Evolutionary conservation across 306 rosid species (phyloP), one percentile per base, ranked within the genome.

Genomic region (Lathyrus oleraceus): DNA sequence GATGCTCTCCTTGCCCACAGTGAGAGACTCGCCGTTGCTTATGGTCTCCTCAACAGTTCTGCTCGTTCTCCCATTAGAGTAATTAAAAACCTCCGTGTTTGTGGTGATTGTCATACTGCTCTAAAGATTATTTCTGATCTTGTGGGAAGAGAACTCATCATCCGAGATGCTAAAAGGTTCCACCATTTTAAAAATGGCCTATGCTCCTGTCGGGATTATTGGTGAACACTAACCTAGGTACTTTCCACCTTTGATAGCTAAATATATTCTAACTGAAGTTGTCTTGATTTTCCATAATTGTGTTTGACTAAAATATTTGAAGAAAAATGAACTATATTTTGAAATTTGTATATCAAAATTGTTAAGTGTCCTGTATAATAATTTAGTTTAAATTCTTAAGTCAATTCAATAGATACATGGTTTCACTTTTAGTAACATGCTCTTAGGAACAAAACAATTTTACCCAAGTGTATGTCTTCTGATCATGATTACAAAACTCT

Each of bases 1-100:
- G 97, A 91, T 40, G 90, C 95, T 19, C 86, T 90, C 72, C 92
- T 90, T 72, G 73, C 82, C 58, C 97, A 90, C 64, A 90, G 97
- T 59, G 97, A 90, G 84, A 88, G 95, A 72, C 90, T 90, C 73
- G 97, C 97, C 58, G 82, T 81, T 76, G 91, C 87, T 27, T 66
- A 87, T 82, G 94, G 91, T 62, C 89, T 90, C 65, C 75, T 90
- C 42, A 85, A 75, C 76, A 84, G 85, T 61, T 38, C 92, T 64
- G 84, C 76, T 27, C 88, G 95, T 19, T 78, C 95, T 25, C 76
- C 90, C 28, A 80, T 91, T 42, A 88, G 92, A 74, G 76, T 91
- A 39, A 91, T 91, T 54, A 88, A 82, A 17, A 62, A 62, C 8
- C 51, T 40, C 16, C 68, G 68, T 20, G 35, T 62, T 62, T 62